Conservation (phyloP, 768 basidiomycete species). For the Astraeus odoratus region DNA sequence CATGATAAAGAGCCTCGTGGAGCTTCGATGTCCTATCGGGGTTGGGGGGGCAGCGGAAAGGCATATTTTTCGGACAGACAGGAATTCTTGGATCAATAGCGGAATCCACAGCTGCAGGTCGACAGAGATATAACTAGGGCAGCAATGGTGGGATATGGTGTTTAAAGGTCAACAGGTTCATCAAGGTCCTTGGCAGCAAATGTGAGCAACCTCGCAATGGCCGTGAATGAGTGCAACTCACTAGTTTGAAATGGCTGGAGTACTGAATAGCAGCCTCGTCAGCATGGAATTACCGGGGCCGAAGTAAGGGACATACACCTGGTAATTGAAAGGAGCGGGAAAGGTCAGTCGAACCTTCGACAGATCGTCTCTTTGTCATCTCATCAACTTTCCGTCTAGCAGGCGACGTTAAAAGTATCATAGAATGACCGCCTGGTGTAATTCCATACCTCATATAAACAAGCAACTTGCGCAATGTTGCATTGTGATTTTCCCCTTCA, state of each 20-base stretch:
- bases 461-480: conserved; percentile 12
- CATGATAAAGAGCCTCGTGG: too few relatives aligned
- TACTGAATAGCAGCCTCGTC: conserved; percentile 8
- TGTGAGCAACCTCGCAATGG: neutral
- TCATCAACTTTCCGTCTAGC: neutral
- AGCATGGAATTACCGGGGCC: neutral
- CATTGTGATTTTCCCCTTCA: conserved; percentile 14
- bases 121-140: neutral
- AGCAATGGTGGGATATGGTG: neutral
- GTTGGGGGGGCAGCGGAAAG: too few relatives aligned
- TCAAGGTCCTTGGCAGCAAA: conserved; percentile 15
- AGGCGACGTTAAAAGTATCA: neutral
- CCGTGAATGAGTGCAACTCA: conserved; percentile 3
- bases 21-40: too few relatives aligned
- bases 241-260: conserved; percentile 19
- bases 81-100: neutral
- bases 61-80: too few relatives aligned
- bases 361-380: neutral
- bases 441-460: neutral
- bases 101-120: neutral
- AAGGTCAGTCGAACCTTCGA: neutral
- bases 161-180: conserved; percentile 17
- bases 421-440: neutral
- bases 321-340: conserved; percentile 13
- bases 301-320: conserved; percentile 5